Conservation (phyloP, 2,329 filamentous ascomycete species). For the Fusarium sp. region DNA sequence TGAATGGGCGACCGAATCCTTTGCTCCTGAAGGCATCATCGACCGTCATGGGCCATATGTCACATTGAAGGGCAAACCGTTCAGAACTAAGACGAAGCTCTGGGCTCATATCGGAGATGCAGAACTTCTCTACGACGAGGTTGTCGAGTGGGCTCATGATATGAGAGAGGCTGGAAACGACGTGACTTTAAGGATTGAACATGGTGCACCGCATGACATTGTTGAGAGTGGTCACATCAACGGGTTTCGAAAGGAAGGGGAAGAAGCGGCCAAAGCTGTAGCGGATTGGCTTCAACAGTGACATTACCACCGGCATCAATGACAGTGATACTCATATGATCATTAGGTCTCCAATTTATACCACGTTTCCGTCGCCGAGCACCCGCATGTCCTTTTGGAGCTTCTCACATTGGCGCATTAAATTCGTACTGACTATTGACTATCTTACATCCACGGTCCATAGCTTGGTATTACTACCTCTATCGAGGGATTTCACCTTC, state of each 20-base stretch:
- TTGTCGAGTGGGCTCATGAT: neutral
- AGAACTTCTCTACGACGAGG: neutral
- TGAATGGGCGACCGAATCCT: neutral
- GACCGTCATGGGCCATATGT: neutral
- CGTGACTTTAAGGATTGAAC: neutral
- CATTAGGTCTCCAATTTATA: too few species aligned
- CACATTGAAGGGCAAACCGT: neutral
- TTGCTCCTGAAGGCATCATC: neutral
- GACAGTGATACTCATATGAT: too few species aligned
- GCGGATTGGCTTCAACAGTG: neutral
- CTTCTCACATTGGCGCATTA: neutral
- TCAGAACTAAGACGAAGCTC: neutral
- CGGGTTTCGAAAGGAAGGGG: neutral
- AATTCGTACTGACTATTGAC: neutral
- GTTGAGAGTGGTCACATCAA: neutral
- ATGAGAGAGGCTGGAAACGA: neutral
- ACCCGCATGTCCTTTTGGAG: accelerated
- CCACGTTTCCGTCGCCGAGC: neutral
- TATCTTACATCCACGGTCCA: neutral
- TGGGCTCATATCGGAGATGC: neutral
- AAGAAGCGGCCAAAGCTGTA: neutral
- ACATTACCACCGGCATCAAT: neutral
- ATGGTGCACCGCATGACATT: neutral
- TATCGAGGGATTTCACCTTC: neutral
- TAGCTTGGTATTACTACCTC: accelerated